Base-by-base conservation (phyloP, 345 rosid species). In the Pseudoturritis turrita region DNA sequence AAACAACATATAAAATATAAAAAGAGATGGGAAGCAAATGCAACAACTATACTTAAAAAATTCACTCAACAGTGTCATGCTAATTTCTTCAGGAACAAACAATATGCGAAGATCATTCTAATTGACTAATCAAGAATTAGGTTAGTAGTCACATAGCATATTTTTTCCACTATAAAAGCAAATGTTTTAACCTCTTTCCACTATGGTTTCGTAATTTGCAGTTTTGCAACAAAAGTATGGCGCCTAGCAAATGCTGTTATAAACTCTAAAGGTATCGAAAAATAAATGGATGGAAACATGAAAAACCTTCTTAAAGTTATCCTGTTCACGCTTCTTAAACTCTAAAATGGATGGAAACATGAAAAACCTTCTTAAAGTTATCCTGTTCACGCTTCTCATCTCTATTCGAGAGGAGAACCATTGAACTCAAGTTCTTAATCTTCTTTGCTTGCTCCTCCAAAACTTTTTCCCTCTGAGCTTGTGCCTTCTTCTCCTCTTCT, bases 401-500 rank as follows among this genome's bases (percentile, higher is more conserved):
- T 81, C 90, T 86, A 57, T 76, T 86, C 37, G 97, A 91, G 62
- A 82, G 76, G 73, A 94, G 77, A 53, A 94, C 97, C 86, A 91
- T 91, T 36, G 98, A 82, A 81, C 97, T 89, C 81, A 94, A 71
- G 82, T 87, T 94, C 81, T 91, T 65, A 51, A 94, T 94, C 77
- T 88, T 94, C 73, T 85, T 84, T 15, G 92, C 98, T 80, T 94
- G 98, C 89, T 91, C 90, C 78, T 88, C 88, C 85, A 94, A 56
- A 62, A 87, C 91, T 82, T 79, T 94, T 78, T 94, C 96, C 26
- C 92, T 86, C 72, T 89, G 97, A 46, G 86, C 98, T 77, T 94
- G 97, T 51, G 90, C 89, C 83, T 83, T 91, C 83, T 89, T 93
- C 83, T 93, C 98, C 83, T 90, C 98, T 83, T 93, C 97, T 78